These are phyloP conservation scores for Catunica adiposa DNA, from an alignment of 2,329 filamentous ascomycete species.

Conservation along the genomic window DNA sequence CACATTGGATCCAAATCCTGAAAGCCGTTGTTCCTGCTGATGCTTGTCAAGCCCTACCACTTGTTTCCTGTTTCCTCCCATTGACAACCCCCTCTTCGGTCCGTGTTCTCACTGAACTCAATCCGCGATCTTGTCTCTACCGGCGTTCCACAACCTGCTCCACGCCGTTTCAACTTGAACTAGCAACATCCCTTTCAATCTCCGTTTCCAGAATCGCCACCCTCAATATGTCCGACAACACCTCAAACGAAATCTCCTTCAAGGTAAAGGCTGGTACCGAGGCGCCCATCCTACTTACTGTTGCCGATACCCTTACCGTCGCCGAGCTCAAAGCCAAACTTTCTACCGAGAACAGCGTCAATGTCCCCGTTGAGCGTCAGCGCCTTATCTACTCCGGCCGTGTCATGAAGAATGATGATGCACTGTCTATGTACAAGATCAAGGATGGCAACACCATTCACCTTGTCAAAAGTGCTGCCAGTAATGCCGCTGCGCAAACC, in stretches of 20 bases:
- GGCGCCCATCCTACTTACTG: slow-evolving; percentile 65
- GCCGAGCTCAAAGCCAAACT: slow-evolving; percentile 82
- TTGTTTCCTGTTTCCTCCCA: too few species aligned
- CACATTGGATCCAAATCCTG: background rate
- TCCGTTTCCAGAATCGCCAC: background rate
- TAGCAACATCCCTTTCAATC: background rate
- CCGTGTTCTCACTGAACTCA: too few species aligned
- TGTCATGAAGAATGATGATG: slow-evolving; percentile 88
- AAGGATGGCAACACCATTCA: slow-evolving; percentile 93
- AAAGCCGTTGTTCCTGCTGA: background rate
- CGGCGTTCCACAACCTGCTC: background rate
- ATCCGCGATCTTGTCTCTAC: background rate
- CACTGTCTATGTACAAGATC: slow-evolving; percentile 75
- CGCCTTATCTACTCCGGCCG: slow-evolving; percentile 94
- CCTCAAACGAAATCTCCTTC: slow-evolving; percentile 67
- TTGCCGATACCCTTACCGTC: slow-evolving; percentile 60
- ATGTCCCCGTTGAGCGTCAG: slow-evolving; percentile 75
- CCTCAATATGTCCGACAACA: slow-evolving; percentile 46
- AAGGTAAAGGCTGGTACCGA: slow-evolving; percentile 96
- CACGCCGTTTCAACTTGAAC: slow-evolving; percentile 21
- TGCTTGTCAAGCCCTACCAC: background rate
- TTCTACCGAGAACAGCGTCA: slow-evolving; percentile 62
- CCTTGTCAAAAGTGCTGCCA: slow-evolving; percentile 88
- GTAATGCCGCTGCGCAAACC: slow-evolving; percentile 45
- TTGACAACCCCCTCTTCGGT: too few species aligned